phyloP scores from a whole-genome alignment of 2,329 filamentous ascomycete genomes.

The Colletotrichum agaves region DNA sequence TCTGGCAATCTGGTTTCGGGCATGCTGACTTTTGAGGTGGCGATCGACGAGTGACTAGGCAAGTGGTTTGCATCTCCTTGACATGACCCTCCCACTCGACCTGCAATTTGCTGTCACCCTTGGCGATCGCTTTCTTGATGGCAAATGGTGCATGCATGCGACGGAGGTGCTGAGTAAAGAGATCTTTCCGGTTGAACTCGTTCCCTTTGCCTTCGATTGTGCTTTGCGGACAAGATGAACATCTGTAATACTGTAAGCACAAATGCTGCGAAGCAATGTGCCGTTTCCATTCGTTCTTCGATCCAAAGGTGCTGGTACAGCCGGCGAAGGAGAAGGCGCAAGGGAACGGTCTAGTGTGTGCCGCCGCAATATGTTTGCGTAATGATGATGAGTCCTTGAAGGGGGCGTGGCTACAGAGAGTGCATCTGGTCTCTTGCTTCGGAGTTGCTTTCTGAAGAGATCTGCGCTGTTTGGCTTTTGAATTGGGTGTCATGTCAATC shows the following conservation, averaged over 20 bases:
- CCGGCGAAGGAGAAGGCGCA: conserved; percentile 89
- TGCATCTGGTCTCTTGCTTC: conserved; percentile 71
- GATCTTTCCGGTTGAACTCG: conserved; percentile 92
- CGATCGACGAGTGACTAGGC: conserved; percentile 74
- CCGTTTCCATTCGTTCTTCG: conserved; percentile 98
- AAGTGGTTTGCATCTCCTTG: conserved; percentile 78
- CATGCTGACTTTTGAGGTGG: conserved; percentile 79
- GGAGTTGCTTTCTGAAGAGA: conserved; percentile 58
- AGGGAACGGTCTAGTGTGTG: conserved; percentile 79
- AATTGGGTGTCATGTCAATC: conserved; percentile 49
- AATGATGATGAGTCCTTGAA: conserved; percentile 75
- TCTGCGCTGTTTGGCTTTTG: conserved; percentile 57
- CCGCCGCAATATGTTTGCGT: conserved; percentile 74
- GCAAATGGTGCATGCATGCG: conserved; percentile 88
- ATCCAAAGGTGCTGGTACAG: conserved; percentile 84
- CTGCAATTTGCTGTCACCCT: conserved; percentile 68
- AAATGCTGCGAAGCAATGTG: conserved; percentile 94
- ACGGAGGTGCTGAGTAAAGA: conserved; percentile 93
- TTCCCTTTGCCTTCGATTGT: conserved; percentile 67
- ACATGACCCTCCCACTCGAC: conserved; percentile 73
- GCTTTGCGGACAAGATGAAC: conserved; percentile 68
- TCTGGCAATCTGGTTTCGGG: conserved; percentile 76
- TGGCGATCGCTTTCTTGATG: conserved; percentile 67
- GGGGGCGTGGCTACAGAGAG: conserved; percentile 70
- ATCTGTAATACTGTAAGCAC: conserved; percentile 72